Percentiles rank a stretch among this genome's conserved stretches.
Conservation (phyloP, 1,284 basidiomycete species). For the Ceratobasidium sp. region DNA sequence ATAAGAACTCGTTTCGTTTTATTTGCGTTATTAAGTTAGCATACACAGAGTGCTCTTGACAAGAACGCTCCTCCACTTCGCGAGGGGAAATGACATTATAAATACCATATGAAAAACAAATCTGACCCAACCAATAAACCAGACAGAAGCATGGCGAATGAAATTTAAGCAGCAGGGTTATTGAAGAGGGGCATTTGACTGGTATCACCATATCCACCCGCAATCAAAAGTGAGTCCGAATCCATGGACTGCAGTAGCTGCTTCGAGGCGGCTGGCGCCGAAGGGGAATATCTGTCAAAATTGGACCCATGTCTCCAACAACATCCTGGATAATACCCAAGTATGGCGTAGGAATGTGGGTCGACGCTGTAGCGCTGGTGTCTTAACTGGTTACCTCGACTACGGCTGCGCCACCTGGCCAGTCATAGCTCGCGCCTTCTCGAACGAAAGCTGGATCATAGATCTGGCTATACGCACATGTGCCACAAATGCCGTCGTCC, state of each 20-base stretch:
- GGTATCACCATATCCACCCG: slow-evolving; percentile 25
- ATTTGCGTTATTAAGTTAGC: too few species aligned
- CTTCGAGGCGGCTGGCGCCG: slow-evolving; percentile 13
- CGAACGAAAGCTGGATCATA: slow-evolving; percentile 19
- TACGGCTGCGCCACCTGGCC: background rate
- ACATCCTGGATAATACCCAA: background rate
- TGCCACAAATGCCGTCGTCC: background rate
- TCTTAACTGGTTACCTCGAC: slow-evolving; percentile 20
- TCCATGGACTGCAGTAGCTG: slow-evolving; percentile 28
- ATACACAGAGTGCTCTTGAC: too few species aligned
- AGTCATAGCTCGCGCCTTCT: slow-evolving; percentile 21
- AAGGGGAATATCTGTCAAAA: slow-evolving; percentile 19
- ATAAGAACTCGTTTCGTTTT: too few species aligned
- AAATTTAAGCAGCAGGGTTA: too few species aligned
- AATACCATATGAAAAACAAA: background rate
- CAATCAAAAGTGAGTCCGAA: slow-evolving; percentile 12
- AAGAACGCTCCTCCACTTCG: too few species aligned
- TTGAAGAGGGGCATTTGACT: slow-evolving; percentile 12
- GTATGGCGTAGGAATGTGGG: slow-evolving; percentile 18
- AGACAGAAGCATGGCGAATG: background rate
- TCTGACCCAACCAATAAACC: too few species aligned
- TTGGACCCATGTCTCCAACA: slow-evolving; percentile 2
- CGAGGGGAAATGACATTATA: too few species aligned
- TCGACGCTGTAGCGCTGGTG: background rate
- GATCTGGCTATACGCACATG: slow-evolving; percentile 5